Conservation (phyloP, 1,139 yeast species). For the Saccharomyces hybrid region DNA sequence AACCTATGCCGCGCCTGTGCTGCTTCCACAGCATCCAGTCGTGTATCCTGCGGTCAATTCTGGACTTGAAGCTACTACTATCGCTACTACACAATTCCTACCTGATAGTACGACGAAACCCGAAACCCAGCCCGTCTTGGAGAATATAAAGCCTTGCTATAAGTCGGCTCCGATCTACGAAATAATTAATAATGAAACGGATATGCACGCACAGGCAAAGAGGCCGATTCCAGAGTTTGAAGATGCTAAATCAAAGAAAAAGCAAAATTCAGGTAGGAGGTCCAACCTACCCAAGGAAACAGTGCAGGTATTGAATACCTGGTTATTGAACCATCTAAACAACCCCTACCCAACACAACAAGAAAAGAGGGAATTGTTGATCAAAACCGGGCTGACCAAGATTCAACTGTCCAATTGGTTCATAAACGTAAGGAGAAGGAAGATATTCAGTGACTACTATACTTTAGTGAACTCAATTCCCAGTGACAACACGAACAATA, state of each 20-base stretch:
- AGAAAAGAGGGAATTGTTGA: constrained; percentile 73
- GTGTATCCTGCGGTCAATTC: background rate
- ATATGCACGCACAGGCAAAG: background rate
- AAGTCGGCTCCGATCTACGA: background rate
- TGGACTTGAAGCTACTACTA: background rate
- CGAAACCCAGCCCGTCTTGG: background rate
- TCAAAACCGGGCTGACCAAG: constrained; percentile 76
- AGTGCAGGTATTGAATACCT: constrained; percentile 66
- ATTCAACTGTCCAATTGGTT: constrained; percentile 95
- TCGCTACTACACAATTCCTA: background rate
- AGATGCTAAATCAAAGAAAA: background rate
- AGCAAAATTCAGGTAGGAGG: constrained; percentile 30
- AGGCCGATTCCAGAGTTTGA: background rate
- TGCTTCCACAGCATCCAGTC: background rate
- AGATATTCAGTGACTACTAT: constrained; percentile 40
- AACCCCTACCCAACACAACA: constrained; percentile 93
- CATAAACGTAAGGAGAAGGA: constrained; percentile 86
- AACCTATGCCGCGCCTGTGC: background rate
- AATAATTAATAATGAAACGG: background rate
- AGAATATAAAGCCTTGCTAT: background rate
- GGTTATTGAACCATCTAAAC: constrained; percentile 79
- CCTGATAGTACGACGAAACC: background rate
- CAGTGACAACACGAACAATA: constrained; percentile 6
- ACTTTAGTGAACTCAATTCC: constrained; percentile 11
- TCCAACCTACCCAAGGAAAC: constrained; percentile 87